A percentile compares a stretch with the other conserved stretches of the same genome.
phyloP scores from a whole-genome alignment of 148 eudicot species.

The Rheum nobile region DNA sequence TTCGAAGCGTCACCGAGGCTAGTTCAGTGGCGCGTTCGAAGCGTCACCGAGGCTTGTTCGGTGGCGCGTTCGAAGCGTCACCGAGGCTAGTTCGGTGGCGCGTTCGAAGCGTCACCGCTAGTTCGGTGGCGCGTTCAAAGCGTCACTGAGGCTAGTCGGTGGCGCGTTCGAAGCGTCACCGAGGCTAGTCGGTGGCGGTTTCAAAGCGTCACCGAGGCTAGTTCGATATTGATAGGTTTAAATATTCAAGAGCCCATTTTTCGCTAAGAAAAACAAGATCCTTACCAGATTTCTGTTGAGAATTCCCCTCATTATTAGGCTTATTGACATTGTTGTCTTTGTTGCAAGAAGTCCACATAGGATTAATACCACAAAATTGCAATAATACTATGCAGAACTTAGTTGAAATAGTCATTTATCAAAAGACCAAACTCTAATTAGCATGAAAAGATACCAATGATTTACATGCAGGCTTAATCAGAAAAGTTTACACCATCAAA shows the following conservation, averaged over 20 bases:
- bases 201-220: no score
- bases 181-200: no score
- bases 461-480: neutral
- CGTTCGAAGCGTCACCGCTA: no score
- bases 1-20: no score
- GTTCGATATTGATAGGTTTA: neutral
- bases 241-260: neutral
- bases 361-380: neutral
- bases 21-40: no score
- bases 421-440: neutral
- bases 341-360: slow-evolving; percentile 37
- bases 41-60: no score
- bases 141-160: no score
- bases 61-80: no score
- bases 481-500: neutral
- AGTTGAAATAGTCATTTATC: neutral
- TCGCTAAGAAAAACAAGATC: slow-evolving; percentile 6
- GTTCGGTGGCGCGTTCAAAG: no score
- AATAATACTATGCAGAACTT: neutral
- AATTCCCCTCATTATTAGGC: slow-evolving; percentile 35
- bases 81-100: no score
- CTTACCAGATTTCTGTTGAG: slow-evolving; percentile 65
- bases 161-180: no score
- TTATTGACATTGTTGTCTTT: slow-evolving; percentile 42
- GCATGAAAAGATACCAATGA: neutral